Evolutionary conservation across 2,329 filamentous ascomycete species (phyloP).

Genomic region (Fusarium nematophilum): DNA sequence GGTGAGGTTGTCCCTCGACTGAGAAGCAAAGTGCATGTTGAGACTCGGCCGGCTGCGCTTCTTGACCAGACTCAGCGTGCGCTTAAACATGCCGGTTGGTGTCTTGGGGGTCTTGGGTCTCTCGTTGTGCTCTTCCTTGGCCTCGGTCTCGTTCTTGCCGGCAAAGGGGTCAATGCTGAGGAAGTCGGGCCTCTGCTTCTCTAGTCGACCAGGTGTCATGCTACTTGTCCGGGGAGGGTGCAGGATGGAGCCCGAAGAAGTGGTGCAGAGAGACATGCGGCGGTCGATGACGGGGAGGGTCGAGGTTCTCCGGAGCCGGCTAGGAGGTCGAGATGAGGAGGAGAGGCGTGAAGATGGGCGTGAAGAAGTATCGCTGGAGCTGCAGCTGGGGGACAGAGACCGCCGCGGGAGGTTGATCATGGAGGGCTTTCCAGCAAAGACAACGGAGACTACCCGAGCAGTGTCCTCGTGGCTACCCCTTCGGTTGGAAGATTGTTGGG

Average conservation of each 20-base stretch:
- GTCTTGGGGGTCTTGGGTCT: conserved; percentile 53
- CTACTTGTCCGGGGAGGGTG: conserved; percentile 58
- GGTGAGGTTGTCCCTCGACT: conserved; percentile 49
- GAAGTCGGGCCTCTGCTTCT: conserved; percentile 58
- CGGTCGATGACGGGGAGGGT: conserved; percentile 49
- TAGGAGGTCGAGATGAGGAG: conserved; percentile 30
- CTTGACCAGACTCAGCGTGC: conserved; percentile 64
- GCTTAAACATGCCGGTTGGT: conserved; percentile 61
- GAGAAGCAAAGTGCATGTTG: conserved; percentile 49
- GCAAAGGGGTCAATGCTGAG: conserved; percentile 67
- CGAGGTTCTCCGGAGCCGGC: conserved; percentile 45
- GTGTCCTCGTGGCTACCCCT: conserved; percentile 64
- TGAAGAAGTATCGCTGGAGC: conserved; percentile 44
- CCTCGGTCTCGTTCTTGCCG: conserved; percentile 47
- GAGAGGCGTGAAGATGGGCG: conserved; percentile 35
- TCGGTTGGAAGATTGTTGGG: conserved; percentile 39
- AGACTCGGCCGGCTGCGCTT: conserved; percentile 66
- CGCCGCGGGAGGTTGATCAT: conserved; percentile 63
- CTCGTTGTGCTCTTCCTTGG: conserved; percentile 45
- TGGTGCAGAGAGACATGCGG: conserved; percentile 48
- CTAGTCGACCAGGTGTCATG: conserved; percentile 50
- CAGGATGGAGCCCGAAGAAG: conserved; percentile 48
- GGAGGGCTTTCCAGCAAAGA: conserved; percentile 69
- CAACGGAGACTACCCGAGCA: conserved; percentile 68
- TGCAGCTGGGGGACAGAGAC: conserved; percentile 56